Evolutionary conservation across 257 asterid species (phyloP), one percentile per base, ranked within the genome.

Genomic region (Cynanchum wilfordii): DNA sequence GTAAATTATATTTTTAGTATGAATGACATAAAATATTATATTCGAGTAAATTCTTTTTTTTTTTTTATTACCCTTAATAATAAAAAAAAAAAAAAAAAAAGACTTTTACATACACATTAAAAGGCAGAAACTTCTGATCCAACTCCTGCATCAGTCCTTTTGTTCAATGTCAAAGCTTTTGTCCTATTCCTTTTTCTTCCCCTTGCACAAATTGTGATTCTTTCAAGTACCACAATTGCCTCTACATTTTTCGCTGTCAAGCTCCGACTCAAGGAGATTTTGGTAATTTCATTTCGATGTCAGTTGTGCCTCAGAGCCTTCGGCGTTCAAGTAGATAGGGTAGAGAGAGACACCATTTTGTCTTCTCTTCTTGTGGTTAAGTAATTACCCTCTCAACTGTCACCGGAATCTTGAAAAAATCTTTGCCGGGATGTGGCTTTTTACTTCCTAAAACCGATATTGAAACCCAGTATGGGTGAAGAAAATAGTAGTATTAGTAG

Each of bases 381-480:
- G 75, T 69, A 6, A 49, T 24, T 12, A 66, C 69, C 57, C 62
- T 59, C 62, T 59, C 62, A 77, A 73, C 70, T 38, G 55, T 75
- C 77, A 75, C 85, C 87, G 86, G 89, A 84, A 81, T 82, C 71
- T 75, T 38, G 58, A 25, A 38, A 38, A 54, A 0, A 40, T 3
- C 76, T 12, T 57, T 68, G 72, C 79, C 84, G 79, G 79, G n/a
- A 52, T 64, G 75, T 83, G 81, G 86, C 40, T 7, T 33, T 5
- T 33, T 73, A 38, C 25, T 44, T n/a, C 57, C 17, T 40, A 22
- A 22, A 38, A n/a, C 74, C 65, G 49, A 29, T 82, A 78, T 69
- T 47, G 30, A 47, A 68, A 72, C 3, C 12, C 71, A 66, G 65
- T 58, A 89, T 89, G 95, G 87, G 80, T 16, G 88, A 78, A 66